Base-by-base conservation (phyloP, 345 rosid species). In the Boechera retrofracta region DNA sequence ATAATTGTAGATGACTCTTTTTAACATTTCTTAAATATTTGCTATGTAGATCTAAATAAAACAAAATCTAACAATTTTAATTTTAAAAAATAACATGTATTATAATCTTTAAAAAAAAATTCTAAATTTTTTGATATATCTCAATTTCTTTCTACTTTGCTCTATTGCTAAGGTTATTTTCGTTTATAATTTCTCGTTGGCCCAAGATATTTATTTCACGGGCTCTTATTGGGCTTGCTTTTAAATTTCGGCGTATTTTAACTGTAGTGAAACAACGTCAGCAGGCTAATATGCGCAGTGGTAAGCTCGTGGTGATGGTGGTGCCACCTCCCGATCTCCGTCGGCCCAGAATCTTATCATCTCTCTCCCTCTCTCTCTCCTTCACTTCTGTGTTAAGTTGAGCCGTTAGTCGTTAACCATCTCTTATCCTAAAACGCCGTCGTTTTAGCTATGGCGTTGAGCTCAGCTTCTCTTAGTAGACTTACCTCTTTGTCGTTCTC, bases 381-480 rank as follows among this genome's bases (percentile, higher is more conserved):
- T 9, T 49, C 18, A 29, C 38, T 51, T 57, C 62, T 77, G 56
- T 39, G 77, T 45, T 71, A 63, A 47, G 72, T 65, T 45, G 5
- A 77, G 63, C 66, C 52, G 76, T 77, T 77, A 58, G 55, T 51
- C 69, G 73, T 63, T 64, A 65, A 75, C 21, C 47, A 45, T 38
- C 12, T 53, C 45, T 18, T 52, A 44, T 45, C 45, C n/a, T 18
- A 2, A 77, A 61, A 73, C 82, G 82, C 12, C 4, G 76, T 64
- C 76, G 73, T 80, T 36, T 79, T 13, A 63, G 76, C 80, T 64
- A 74, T 80, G 79, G 76, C 79, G 76, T 80, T 80, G 33, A 75
- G 79, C 82, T 71, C 82, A 80, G 72, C 80, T 64, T 56, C 77
- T 11, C 29, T 68, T 26, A 75, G 77, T 26, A 75, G 79, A 62